Conservation (phyloP, 2,329 filamentous ascomycete species). For the Phialocephala sp. region DNA sequence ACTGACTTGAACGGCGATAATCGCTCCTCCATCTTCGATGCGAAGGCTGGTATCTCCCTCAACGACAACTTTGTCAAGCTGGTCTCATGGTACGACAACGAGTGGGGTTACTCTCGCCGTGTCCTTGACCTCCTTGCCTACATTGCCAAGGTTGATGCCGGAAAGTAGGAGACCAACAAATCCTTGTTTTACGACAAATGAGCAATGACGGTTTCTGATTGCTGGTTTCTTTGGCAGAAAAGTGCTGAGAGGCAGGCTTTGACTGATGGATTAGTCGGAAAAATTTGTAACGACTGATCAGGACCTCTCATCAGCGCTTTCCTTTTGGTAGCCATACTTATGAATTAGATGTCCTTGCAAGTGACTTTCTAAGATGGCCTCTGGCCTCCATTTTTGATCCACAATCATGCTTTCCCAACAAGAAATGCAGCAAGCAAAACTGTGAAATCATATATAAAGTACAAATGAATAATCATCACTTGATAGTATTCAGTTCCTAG, state of each 20-base stretch:
- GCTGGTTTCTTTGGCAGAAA: slow-evolving; percentile 39
- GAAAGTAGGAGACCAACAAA: slow-evolving; percentile 38
- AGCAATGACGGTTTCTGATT: slow-evolving; percentile 39
- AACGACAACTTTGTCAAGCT: slow-evolving; percentile 98
- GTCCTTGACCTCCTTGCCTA: slow-evolving; percentile 82
- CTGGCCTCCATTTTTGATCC: background rate
- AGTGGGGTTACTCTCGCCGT: slow-evolving; percentile 99
- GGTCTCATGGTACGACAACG: slow-evolving; percentile 95
- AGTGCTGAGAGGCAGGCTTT: slow-evolving; percentile 42
- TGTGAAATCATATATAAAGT: too few species aligned
- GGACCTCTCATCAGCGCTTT: slow-evolving; percentile 8
- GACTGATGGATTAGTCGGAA: slow-evolving; percentile 20
- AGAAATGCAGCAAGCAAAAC: too few species aligned
- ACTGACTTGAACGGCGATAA: slow-evolving; percentile 91
- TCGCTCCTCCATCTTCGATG: slow-evolving; percentile 97
- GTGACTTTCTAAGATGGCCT: background rate
- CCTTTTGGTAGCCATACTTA: slow-evolving; percentile 14
- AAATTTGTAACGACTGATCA: slow-evolving; percentile 17
- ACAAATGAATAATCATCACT: too few species aligned
- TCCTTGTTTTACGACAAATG: slow-evolving; percentile 8
- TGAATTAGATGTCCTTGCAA: slow-evolving; percentile 19
- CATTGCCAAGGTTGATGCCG: slow-evolving; percentile 76
- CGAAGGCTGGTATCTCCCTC: slow-evolving; percentile 97
- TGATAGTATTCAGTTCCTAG: too few species aligned
- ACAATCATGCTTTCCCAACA: too few species aligned